These are phyloP conservation scores for Ramularia endophylla DNA, from an alignment of 2,329 filamentous ascomycete species.

Conservation along the genomic window DNA sequence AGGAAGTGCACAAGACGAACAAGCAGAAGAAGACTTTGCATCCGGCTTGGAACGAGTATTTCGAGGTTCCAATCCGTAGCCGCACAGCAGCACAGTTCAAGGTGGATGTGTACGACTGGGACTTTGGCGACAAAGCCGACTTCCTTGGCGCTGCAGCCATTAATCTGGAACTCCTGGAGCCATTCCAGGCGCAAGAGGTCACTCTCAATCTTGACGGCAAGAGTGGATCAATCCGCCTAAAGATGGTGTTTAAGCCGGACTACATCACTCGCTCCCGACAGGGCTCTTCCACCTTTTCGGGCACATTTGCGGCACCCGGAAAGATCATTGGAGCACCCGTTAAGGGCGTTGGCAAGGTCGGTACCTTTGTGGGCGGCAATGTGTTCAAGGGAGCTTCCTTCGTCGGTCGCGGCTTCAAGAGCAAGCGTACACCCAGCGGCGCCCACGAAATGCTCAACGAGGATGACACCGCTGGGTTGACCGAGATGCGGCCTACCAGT, in stretches of 20 bases:
- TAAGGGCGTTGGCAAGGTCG: constrained; percentile 79
- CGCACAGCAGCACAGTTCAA: constrained; percentile 78
- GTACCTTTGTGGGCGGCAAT: constrained; percentile 63
- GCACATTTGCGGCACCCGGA: constrained; percentile 78
- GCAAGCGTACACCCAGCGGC: constrained; percentile 56
- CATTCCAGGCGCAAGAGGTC: constrained; percentile 74
- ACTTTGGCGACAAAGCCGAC: constrained; percentile 93
- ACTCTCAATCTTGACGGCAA: constrained; percentile 77
- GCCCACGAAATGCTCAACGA: constrained; percentile 34
- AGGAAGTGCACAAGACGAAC: constrained; percentile 92
- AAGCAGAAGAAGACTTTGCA: constrained; percentile 94
- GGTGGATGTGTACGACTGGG: constrained; percentile 87
- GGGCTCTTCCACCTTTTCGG: constrained; percentile 87
- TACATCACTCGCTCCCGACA: constrained; percentile 84
- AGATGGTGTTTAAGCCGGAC: constrained; percentile 85
- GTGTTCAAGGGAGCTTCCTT: constrained; percentile 89
- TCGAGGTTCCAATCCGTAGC: constrained; percentile 76
- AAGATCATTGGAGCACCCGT: constrained; percentile 94
- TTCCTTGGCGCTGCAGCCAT: constrained; percentile 74
- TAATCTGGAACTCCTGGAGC: constrained; percentile 72
- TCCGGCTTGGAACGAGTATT: constrained; percentile 93
- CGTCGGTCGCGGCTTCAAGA: constrained; percentile 73
- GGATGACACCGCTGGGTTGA: constrained; percentile 16
- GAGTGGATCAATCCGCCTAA: constrained; percentile 74
- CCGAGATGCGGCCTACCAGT: constrained; percentile 23